Evolutionary conservation across 2,329 filamentous ascomycete genomes (phyloP).

Genomic region (Bretziella fagacearum): DNA sequence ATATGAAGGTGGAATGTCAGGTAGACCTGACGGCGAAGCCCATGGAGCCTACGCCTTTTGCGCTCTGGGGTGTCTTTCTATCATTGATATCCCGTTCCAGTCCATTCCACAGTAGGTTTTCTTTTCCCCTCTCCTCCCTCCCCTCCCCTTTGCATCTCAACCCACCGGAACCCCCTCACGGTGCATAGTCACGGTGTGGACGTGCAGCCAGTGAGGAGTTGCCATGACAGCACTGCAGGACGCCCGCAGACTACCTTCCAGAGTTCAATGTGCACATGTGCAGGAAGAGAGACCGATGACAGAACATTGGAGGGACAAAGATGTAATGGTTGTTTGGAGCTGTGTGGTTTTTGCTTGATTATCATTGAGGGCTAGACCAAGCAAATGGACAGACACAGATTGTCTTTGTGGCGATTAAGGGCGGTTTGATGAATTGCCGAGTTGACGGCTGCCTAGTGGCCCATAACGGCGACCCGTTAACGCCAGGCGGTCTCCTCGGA

Average conservation of each 20-base stretch:
- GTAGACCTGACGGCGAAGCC: conserved; percentile 70
- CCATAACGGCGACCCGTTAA: background rate
- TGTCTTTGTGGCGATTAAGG: background rate
- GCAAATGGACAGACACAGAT: background rate
- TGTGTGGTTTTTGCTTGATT: too few species aligned
- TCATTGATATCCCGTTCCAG: conserved; percentile 62
- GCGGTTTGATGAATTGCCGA: background rate
- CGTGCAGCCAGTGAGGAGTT: conserved; percentile 22
- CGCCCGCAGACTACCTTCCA: background rate
- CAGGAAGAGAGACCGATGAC: background rate
- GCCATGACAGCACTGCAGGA: conserved; percentile 21
- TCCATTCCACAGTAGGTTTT: conserved; percentile 51
- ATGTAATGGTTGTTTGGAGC: too few species aligned
- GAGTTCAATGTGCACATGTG: background rate
- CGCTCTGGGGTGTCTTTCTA: conserved; percentile 72
- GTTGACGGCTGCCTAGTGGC: background rate
- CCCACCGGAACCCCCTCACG: background rate
- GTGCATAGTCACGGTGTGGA: background rate
- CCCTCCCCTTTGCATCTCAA: conserved; percentile 11
- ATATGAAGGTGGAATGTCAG: conserved; percentile 85
- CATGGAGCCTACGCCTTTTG: conserved; percentile 97
- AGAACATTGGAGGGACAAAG: background rate
- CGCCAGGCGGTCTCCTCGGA: background rate
- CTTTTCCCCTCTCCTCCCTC: conserved; percentile 8
- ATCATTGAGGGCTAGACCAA: too few species aligned